Conservation (phyloP, 495 filamentous ascomycete genomes). For the Xylona heveae region DNA sequence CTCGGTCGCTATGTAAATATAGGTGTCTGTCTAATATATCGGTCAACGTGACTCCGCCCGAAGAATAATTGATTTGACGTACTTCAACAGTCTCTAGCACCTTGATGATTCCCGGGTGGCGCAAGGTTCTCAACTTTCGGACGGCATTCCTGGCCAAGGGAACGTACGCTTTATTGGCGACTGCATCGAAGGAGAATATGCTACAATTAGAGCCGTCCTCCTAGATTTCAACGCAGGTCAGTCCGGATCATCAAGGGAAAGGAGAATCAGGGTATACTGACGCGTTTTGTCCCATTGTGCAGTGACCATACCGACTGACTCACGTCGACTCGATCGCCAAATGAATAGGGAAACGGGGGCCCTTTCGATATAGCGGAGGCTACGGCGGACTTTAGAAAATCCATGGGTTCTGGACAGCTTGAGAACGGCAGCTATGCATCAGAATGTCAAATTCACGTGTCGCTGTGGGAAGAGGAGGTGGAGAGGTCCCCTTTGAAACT, state of each 20-base stretch:
- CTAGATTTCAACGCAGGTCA: constrained; percentile 19
- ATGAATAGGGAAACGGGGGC: constrained; percentile 72
- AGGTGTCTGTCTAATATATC: constrained; percentile 50
- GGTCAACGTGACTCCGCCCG: background rate
- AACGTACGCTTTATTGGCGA: constrained; percentile 51
- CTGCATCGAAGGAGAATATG: constrained; percentile 86
- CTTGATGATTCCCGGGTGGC: constrained; percentile 85
- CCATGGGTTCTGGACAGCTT: constrained; percentile 33
- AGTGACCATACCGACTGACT: constrained; percentile 84
- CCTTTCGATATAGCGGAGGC: constrained; percentile 92
- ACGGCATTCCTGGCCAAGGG: constrained; percentile 83
- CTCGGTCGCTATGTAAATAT: constrained; percentile 92
- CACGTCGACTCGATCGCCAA: constrained; percentile 75
- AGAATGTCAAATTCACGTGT: too few species aligned
- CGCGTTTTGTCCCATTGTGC: constrained; percentile 76
- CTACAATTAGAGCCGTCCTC: constrained; percentile 86
- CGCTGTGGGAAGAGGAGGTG: background rate
- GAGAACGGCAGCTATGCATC: background rate
- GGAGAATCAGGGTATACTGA: constrained; percentile 19
- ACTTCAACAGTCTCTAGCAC: constrained; percentile 90
- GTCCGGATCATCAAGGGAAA: constrained; percentile 1
- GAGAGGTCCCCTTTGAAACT: background rate
- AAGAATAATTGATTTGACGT: constrained; percentile 6
- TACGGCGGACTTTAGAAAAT: constrained; percentile 93
- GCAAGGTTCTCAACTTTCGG: constrained; percentile 72